Conservation (phyloP, 1,284 basidiomycete genomes). For the Heterobasidion occidentale region DNA sequence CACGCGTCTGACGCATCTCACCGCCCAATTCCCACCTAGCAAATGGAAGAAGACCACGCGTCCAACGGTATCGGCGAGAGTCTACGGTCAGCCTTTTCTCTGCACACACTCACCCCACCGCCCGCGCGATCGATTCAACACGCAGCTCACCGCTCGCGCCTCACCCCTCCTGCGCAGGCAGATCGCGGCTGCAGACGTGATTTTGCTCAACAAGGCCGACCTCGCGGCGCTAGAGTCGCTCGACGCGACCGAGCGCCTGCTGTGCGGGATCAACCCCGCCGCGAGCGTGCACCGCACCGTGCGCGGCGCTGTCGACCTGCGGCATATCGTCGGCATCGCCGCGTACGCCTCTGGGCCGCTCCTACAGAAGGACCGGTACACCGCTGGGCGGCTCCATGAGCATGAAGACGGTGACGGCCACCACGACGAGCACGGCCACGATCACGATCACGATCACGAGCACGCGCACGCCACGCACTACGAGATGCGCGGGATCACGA, state of each 20-base stretch:
- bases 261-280: conserved; percentile 72
- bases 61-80: conserved; percentile 70
- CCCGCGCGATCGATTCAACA: too few species aligned
- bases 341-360: conserved; percentile 51
- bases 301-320: conserved; percentile 62
- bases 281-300: conserved; percentile 68
- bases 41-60: conserved; percentile 73
- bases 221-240: conserved; percentile 43
- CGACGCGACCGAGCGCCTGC: conserved; percentile 43
- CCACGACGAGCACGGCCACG: conserved; percentile 20
- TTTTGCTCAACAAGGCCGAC: conserved; percentile 85
- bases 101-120: too few species aligned
- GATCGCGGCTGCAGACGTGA: conserved; percentile 85
- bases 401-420: conserved; percentile 26
- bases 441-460: conserved; percentile 20
- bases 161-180: conserved; percentile 43
- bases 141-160: too few species aligned
- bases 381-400: conserved; percentile 3
- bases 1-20: neutral
- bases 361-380: conserved; percentile 18
- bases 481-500: conserved; percentile 66
- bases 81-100: conserved; percentile 42
- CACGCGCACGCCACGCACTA: conserved; percentile 38
- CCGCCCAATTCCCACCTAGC: conserved; percentile 33
- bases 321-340: conserved; percentile 68